phyloP scores from a whole-genome alignment of 306 rosid genomes.

The Castanospermum australe region DNA sequence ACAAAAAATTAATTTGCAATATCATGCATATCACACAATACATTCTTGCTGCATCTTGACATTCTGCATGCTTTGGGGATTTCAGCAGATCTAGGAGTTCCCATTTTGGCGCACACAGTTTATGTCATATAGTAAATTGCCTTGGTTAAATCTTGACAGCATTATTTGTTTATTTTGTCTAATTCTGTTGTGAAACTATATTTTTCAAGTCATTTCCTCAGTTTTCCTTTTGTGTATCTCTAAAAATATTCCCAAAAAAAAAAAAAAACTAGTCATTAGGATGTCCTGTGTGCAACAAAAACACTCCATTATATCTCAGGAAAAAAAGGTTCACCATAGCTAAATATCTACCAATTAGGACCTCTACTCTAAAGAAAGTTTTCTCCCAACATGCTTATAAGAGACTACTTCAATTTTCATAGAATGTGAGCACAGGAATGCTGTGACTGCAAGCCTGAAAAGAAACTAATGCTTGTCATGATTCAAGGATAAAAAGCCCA shows the following conservation, averaged over 20 bases:
- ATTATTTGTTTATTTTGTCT: background rate
- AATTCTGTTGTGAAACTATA: background rate
- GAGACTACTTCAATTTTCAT: background rate
- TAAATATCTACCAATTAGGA: background rate
- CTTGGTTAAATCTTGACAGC: background rate
- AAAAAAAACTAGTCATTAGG: background rate
- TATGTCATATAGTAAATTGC: background rate
- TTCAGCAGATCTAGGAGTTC: background rate
- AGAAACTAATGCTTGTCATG: background rate
- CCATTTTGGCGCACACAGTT: background rate
- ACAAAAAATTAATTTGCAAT: background rate
- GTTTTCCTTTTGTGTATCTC: background rate
- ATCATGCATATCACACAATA: background rate
- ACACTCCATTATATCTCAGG: background rate
- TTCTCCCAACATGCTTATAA: conserved; percentile 11
- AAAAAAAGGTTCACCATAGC: background rate
- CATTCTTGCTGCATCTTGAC: background rate
- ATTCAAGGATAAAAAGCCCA: background rate
- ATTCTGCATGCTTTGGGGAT: background rate
- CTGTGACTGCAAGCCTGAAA: background rate
- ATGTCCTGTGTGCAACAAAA: background rate
- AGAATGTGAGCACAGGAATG: background rate
- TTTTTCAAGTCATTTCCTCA: background rate
- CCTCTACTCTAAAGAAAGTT: background rate
- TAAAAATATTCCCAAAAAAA: background rate